phyloP scores from a whole-genome alignment of 2,329 filamentous ascomycete species.

The Diaporthe sp. region DNA sequence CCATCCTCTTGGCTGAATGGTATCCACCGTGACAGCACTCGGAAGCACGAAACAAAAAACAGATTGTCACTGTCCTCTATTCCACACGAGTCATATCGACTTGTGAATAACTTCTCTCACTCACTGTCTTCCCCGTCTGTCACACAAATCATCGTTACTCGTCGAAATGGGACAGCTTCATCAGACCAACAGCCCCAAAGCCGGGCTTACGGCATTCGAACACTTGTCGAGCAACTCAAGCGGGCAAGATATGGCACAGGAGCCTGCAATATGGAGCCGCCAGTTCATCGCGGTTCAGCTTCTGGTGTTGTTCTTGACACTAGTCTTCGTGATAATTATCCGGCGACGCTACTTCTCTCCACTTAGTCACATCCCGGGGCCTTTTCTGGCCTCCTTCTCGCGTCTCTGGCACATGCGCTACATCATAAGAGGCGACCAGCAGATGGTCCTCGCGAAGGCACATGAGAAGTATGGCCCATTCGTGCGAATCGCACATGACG shows the following conservation, averaged over 20 bases:
- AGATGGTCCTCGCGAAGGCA: conserved; percentile 51
- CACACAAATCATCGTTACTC: neutral
- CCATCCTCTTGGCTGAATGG: neutral
- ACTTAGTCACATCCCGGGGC: conserved; percentile 57
- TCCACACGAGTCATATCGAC: neutral
- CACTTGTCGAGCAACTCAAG: neutral
- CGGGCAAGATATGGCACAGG: neutral
- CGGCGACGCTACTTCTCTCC: conserved; percentile 52
- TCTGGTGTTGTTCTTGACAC: neutral
- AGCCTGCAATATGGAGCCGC: neutral
- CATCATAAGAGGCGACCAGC: conserved; percentile 54
- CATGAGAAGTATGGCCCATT: conserved; percentile 56
- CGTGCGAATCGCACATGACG: conserved; percentile 58
- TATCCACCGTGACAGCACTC: neutral
- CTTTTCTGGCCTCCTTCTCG: conserved; percentile 55
- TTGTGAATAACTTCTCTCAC: neutral
- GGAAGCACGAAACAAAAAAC: neutral
- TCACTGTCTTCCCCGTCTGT: neutral
- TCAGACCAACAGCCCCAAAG: neutral
- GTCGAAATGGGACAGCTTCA: neutral
- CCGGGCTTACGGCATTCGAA: neutral
- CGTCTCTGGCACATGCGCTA: conserved; percentile 56
- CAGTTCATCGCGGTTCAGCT: neutral
- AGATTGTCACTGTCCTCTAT: neutral
- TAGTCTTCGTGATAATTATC: neutral